Percentiles rank a stretch among this genome's conserved stretches.
Evolutionary conservation across 306 rosid species (phyloP).

Genomic region (Vigna unguiculata): DNA sequence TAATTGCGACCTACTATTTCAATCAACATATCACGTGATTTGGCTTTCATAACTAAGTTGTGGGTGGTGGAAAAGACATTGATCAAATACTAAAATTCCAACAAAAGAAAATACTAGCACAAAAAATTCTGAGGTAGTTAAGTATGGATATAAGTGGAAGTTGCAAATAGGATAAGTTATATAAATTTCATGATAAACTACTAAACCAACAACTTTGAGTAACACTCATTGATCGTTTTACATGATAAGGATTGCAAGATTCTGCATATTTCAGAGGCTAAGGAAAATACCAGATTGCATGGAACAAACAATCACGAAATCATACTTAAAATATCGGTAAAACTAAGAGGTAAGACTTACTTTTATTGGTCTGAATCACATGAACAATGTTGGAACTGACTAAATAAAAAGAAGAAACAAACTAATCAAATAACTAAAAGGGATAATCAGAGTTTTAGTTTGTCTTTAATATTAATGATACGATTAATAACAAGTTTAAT

Average conservation of each 20-base stretch:
- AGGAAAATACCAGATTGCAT: neutral
- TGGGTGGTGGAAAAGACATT: neutral
- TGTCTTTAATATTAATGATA: slow-evolving; percentile 15
- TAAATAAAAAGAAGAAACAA: neutral
- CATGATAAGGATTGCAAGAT: slow-evolving; percentile 16
- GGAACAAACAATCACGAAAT: slow-evolving; percentile 15
- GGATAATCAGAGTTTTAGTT: neutral
- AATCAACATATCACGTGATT: neutral
- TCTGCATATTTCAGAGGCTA: neutral
- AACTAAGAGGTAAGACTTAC: slow-evolving; percentile 29
- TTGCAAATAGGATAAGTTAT: neutral
- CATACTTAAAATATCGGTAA: slow-evolving; percentile 26
- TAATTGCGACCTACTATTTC: neutral
- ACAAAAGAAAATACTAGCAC: neutral
- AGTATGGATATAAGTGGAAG: neutral
- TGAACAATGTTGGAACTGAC: slow-evolving; percentile 10
- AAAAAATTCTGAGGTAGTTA: neutral
- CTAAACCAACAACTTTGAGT: neutral
- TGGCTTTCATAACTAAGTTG: too few relatives aligned
- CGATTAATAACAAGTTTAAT: neutral
- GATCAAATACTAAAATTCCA: neutral
- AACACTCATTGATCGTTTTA: neutral
- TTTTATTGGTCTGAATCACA: slow-evolving; percentile 25
- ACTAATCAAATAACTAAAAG: neutral
- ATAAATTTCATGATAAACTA: slow-evolving; percentile 14